Evolutionary conservation across 768 basidiomycete genomes (phyloP).

Genomic region (Solioccasus polychromus): DNA sequence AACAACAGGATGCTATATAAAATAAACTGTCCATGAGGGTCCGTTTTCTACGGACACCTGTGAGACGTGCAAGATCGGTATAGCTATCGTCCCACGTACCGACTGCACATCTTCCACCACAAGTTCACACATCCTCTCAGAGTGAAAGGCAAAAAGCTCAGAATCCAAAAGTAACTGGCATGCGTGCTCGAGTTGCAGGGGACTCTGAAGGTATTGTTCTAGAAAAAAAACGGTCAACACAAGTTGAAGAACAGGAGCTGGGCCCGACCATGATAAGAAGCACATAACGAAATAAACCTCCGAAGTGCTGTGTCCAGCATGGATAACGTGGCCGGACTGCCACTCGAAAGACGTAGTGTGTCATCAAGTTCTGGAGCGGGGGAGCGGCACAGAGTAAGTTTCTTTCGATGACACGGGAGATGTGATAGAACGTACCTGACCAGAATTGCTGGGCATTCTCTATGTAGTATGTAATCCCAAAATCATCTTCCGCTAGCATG

Average conservation of each 20-base stretch:
- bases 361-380: constrained; percentile 79
- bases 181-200: constrained; percentile 82
- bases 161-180: constrained; percentile 73
- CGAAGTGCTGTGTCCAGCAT: constrained; percentile 76
- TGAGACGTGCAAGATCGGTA: constrained; percentile 4
- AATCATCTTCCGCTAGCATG: constrained; percentile 49
- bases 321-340: constrained; percentile 58
- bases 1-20: constrained; percentile 73
- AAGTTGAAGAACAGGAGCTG: not conserved
- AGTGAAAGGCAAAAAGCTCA: constrained; percentile 88
- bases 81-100: constrained; percentile 40
- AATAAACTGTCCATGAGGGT: constrained; percentile 82
- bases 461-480: constrained; percentile 81
- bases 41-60: constrained; percentile 55
- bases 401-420: constrained; percentile 3
- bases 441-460: constrained; percentile 87
- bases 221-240: constrained; percentile 13
- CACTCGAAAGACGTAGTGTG: constrained; percentile 61
- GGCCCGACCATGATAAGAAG: constrained; percentile 80
- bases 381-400: constrained; percentile 2
- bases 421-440: constrained; percentile 59
- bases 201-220: constrained; percentile 86
- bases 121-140: constrained; percentile 86
- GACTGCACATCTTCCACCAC: constrained; percentile 65
- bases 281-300: constrained; percentile 74